Evolutionary conservation across 768 basidiomycete species (phyloP).

Genomic region (Grammothele lineata): DNA sequence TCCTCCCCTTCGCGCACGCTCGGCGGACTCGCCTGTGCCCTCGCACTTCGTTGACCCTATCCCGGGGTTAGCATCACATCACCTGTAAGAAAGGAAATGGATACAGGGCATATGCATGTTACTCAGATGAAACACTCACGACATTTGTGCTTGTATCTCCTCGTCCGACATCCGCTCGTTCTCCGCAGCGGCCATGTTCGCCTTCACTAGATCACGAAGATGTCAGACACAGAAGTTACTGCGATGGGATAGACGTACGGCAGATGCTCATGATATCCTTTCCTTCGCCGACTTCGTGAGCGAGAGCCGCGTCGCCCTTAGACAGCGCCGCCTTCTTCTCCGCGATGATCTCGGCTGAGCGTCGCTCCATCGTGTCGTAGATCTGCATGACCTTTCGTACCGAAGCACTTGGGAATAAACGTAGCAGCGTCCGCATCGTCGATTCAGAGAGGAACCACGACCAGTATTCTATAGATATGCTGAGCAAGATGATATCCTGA

Average conservation of each 20-base stretch:
- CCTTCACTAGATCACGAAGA: slow-evolving; percentile 28
- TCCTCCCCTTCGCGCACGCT: no score
- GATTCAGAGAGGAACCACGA: not conserved
- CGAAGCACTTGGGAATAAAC: slow-evolving; percentile 28
- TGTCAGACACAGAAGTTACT: no score
- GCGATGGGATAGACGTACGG: slow-evolving; percentile 25
- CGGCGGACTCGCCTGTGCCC: no score
- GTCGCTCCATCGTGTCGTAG: slow-evolving; percentile 31
- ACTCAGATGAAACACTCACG: no score
- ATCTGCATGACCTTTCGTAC: slow-evolving; percentile 32
- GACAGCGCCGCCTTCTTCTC: slow-evolving; percentile 33
- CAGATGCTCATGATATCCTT: slow-evolving; percentile 45
- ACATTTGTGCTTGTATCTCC: slow-evolving; percentile 34
- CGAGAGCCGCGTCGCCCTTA: slow-evolving; percentile 20
- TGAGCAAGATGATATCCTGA: no score
- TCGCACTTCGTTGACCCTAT: no score
- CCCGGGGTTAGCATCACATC: no score
- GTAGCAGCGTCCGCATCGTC: slow-evolving; percentile 13
- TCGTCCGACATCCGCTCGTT: slow-evolving; percentile 16
- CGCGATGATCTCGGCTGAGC: slow-evolving; percentile 30
- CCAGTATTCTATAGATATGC: no score
- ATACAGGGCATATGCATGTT: no score
- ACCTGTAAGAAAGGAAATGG: no score
- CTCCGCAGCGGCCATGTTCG: slow-evolving; percentile 28
- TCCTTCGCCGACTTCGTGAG: slow-evolving; percentile 17